These are phyloP conservation scores for Stenogyne calaminthoides DNA, from an alignment of 305 asterid genomes.

Conservation along the genomic window DNA sequence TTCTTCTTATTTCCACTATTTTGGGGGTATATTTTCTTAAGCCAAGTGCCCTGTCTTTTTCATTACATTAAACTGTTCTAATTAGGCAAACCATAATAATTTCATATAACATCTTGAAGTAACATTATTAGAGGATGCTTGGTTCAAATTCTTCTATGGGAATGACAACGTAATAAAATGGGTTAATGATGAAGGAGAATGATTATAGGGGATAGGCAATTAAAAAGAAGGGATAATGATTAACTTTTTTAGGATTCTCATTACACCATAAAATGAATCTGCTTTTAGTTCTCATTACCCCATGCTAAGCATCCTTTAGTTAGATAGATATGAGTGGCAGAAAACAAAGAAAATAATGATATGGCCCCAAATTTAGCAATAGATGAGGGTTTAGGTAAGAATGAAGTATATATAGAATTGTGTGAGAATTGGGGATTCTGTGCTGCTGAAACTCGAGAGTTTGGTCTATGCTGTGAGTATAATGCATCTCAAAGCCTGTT, in stretches of 20 bases:
- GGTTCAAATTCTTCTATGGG: neutral
- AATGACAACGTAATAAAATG: neutral
- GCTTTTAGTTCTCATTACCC: neutral
- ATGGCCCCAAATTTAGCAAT: neutral
- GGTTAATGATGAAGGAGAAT: neutral
- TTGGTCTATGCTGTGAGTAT: too few relatives aligned
- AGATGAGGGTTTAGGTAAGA: conserved; percentile 1
- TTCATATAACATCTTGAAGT: conserved; percentile 1
- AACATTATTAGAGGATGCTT: neutral
- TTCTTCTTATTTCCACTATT: conserved; percentile 81
- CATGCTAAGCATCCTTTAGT: neutral
- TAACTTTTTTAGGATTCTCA: neutral
- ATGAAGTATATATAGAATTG: neutral
- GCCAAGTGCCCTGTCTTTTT: conserved; percentile 8
- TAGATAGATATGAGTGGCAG: neutral
- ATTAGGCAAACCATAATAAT: neutral
- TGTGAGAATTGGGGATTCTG: neutral
- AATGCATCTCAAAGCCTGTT: too few relatives aligned
- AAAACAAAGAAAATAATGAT: neutral
- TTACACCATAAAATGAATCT: neutral
- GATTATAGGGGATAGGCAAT: neutral
- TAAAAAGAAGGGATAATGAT: neutral
- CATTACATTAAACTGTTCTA: conserved; percentile 18
- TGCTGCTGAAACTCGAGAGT: too few relatives aligned
- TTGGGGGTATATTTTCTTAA: conserved; percentile 67